Percentiles rank a stretch among this genome's conserved stretches.
Evolutionary conservation across 371 early-diverging fungal species (phyloP).

Genomic region (Mortierella sp.): DNA sequence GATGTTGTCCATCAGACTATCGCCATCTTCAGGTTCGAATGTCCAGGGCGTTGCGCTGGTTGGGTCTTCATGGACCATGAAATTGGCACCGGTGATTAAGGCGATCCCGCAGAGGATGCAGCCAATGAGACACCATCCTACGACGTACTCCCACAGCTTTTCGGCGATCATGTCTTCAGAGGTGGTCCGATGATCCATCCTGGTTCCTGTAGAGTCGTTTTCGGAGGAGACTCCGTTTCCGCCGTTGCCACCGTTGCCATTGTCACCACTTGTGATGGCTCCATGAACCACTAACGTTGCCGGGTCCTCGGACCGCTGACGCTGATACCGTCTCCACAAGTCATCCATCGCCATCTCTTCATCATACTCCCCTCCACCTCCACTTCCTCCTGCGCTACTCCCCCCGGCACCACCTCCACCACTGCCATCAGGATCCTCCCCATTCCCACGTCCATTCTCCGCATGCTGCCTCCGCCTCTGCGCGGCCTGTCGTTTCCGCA

Average conservation of each 20-base stretch:
- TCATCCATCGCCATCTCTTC: conserved; percentile 26
- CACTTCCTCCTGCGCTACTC: not conserved
- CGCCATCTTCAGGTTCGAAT: conserved; percentile 23
- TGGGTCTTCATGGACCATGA: conserved; percentile 14
- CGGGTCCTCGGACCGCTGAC: conserved; percentile 11
- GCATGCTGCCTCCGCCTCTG: conserved; percentile 19
- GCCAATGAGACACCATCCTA: conserved; percentile 42
- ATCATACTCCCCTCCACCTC: not conserved
- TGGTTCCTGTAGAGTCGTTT: not conserved
- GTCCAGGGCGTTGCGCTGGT: conserved; percentile 27
- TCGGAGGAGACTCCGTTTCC: conserved; percentile 7
- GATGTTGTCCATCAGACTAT: conserved; percentile 57
- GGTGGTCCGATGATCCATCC: not conserved
- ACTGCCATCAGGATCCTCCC: not conserved
- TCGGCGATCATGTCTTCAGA: conserved; percentile 26
- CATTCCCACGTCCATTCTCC: not conserved
- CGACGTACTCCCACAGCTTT: conserved; percentile 41
- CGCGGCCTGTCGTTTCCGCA: conserved; percentile 10
- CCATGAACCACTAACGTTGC: not conserved
- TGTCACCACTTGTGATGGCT: not conserved
- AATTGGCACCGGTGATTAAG: conserved; percentile 21
- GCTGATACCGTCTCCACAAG: conserved; percentile 28
- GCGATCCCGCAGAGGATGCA: conserved; percentile 27
- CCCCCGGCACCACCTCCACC: not conserved
- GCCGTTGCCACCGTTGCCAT: not conserved